Conservation (phyloP, 495 filamentous ascomycete species). For the Bryoglossum gracile region DNA sequence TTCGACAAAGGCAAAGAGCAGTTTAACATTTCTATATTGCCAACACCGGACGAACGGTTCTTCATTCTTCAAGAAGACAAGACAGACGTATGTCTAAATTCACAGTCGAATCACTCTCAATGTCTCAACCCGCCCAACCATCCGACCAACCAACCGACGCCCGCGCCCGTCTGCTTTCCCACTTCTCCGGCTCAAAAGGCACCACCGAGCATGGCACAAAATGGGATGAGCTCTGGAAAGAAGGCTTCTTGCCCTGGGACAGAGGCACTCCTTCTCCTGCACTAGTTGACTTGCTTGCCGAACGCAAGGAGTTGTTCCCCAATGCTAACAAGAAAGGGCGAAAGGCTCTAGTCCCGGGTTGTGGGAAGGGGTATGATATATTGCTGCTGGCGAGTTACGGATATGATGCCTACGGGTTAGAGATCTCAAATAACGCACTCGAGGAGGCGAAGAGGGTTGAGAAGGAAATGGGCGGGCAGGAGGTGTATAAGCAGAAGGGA, state of each 20-base stretch:
- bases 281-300: conserved; percentile 50
- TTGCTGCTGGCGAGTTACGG: conserved; percentile 62
- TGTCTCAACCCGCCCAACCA: no score
- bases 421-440: conserved; percentile 52
- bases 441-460: conserved; percentile 44
- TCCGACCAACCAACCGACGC: conserved; percentile 21
- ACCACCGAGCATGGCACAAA: conserved; percentile 29
- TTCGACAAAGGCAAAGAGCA: no score
- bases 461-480: conserved; percentile 28
- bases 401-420: conserved; percentile 68
- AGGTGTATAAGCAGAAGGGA: conserved; percentile 24
- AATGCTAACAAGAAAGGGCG: conserved; percentile 1
- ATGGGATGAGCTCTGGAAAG: conserved; percentile 63
- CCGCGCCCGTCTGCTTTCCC: conserved; percentile 25
- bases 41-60: no score
- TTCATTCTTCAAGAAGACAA: no score
- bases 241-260: conserved; percentile 59
- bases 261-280: conserved; percentile 57
- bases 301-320: conserved; percentile 33
- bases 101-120: no score
- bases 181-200: conserved; percentile 23
- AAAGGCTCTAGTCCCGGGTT: conserved; percentile 59
- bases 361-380: conserved; percentile 70
- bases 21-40: no score
- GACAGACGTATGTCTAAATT: no score